Evolutionary conservation across 768 basidiomycete species (phyloP), one percentile per base, ranked within the genome.

Genomic region (Trametes maxima): DNA sequence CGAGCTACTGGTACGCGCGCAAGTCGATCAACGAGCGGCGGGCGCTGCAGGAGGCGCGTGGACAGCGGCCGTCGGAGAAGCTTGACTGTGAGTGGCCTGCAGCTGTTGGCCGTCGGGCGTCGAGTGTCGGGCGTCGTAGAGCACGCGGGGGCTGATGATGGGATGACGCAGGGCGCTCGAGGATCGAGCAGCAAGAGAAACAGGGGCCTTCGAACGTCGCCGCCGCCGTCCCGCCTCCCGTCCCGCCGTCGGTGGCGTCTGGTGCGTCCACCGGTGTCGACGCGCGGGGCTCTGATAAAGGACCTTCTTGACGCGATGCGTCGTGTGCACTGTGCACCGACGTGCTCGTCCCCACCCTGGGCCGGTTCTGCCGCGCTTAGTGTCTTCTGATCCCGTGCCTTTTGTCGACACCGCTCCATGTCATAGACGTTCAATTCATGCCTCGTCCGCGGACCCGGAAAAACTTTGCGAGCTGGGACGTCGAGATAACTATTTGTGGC

Each of bases 1-100:
- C 72, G 43, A 76, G 76, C 49, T 77, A 75, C 64, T 74, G 74
- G 64, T 77, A 61, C 54, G 76, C 78, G 12, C 75, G 74, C 54
- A 69, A 73, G 58, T 67, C 64, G 50, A 74, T 79, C 66, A 70
- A 76, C 65, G 72, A 72, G n/a, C 68, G 77, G 28, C 62, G 77
- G 35, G 67, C 65, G 57, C 35, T 57, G 59, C 76, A 77, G 60
- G 71, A 71, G 22, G 64, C 63, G 24, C 46, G 61, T 12, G 77
- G 76, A 12, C 63, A 66, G 21, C 67, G 76, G 55, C 69, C 75
- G 25, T 69, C 70, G 45, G 73, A 74, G 63, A 75, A 71, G 51
- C 65, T 73, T 19, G 69, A 76, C 51, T 74, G 76, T 76, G 33
- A 59, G 71, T 68, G 25, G 13, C n/a, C 2, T 43, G n/a, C 47